Percentiles rank a stretch among this genome's conserved stretches.
phyloP scores from a whole-genome alignment of 192 early-diverging fungal genomes.

The Coemansia brasiliensis region DNA sequence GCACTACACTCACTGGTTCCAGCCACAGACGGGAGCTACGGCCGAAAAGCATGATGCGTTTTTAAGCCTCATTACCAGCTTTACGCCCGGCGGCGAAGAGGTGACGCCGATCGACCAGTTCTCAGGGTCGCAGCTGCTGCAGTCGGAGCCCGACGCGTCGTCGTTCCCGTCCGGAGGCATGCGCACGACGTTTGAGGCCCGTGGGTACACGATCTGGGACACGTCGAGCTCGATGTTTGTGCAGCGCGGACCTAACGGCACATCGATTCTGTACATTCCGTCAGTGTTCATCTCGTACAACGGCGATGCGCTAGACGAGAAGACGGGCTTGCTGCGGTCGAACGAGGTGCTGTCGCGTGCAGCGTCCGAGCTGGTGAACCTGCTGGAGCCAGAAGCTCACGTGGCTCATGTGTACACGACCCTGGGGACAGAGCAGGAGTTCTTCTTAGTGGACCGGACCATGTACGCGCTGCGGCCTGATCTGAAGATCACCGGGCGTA shows the following conservation, averaged over 20 bases:
- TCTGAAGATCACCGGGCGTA: constrained; percentile 94
- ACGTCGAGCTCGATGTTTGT: constrained; percentile 94
- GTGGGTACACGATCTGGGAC: constrained; percentile 99
- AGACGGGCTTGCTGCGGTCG: constrained; percentile 95
- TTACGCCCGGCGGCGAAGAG: constrained; percentile 84
- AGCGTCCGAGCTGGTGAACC: constrained; percentile 73
- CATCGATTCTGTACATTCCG: constrained; percentile 92
- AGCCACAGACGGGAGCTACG: constrained; percentile 97
- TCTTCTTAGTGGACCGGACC: constrained; percentile 95
- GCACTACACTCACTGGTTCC: constrained; percentile 99
- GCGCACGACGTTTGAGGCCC: constrained; percentile 97
- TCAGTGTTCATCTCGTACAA: constrained; percentile 99
- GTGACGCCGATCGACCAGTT: constrained; percentile 87
- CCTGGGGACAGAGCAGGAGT: constrained; percentile 97
- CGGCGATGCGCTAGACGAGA: constrained; percentile 98
- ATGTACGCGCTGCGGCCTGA: constrained; percentile 94
- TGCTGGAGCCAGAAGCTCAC: constrained; percentile 68
- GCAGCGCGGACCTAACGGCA: constrained; percentile 88
- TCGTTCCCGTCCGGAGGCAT: constrained; percentile 99
- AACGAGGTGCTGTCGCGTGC: constrained; percentile 83
- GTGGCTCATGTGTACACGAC: constrained; percentile 87
- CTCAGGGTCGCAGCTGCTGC: constrained; percentile 95
- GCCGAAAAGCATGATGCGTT: constrained; percentile 99
- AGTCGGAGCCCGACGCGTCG: constrained; percentile 99
- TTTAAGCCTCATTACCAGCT: constrained; percentile 82